These are phyloP conservation scores for Kickxella alabastrina DNA, from an alignment of 192 early-diverging fungal genomes.

Conservation along the genomic window DNA sequence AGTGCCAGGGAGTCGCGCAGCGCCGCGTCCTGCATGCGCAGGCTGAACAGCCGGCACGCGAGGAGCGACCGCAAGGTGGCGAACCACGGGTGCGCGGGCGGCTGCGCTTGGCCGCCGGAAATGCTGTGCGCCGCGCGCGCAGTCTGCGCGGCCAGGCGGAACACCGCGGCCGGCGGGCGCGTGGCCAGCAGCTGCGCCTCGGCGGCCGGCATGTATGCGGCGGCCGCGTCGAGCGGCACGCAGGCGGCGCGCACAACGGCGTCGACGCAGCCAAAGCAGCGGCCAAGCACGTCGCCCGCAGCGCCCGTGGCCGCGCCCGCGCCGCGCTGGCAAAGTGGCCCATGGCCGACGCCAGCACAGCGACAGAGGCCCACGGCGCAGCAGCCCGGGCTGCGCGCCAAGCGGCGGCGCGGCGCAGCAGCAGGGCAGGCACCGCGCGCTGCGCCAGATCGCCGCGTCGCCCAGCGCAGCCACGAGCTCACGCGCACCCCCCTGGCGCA, in stretches of 20 bases:
- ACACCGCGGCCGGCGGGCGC: constrained; percentile 11
- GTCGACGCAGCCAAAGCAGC: not conserved
- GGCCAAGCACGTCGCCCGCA: not conserved
- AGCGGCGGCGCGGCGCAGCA: not conserved
- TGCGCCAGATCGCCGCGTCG: not conserved
- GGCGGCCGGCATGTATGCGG: not conserved
- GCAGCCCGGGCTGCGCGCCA: not conserved
- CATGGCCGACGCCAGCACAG: not conserved
- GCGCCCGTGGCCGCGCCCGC: not conserved
- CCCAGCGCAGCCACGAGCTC: not conserved
- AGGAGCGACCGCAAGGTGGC: constrained; percentile 17
- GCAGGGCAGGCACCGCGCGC: too few species aligned
- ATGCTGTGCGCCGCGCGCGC: constrained; percentile 1
- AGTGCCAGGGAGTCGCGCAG: constrained; percentile 15
- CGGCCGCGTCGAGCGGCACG: not conserved
- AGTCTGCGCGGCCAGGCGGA: constrained; percentile 19
- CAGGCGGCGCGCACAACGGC: not conserved
- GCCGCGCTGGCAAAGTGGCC: not conserved
- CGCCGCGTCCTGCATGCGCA: constrained; percentile 9
- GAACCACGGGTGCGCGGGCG: constrained; percentile 17
- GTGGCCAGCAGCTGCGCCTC: not conserved
- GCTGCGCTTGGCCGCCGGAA: not conserved
- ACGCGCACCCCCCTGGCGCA: not conserved
- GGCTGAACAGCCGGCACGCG: constrained; percentile 28
- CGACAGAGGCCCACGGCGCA: not conserved